phyloP scores from a whole-genome alignment of 345 rosid genomes.

The Lepidium africanum region DNA sequence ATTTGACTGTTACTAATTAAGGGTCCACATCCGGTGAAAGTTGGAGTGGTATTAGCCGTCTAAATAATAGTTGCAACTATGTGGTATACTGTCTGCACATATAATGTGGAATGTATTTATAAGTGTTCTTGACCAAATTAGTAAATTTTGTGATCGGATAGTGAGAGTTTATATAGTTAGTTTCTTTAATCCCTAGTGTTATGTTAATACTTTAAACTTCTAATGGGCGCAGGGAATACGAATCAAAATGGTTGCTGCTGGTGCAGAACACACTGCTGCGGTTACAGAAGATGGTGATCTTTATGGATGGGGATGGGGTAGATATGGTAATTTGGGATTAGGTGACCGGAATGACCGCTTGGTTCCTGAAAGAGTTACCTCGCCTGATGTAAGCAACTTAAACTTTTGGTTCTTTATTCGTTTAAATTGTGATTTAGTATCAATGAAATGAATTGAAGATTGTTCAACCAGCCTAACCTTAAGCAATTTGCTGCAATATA shows the following conservation, averaged over 20 bases:
- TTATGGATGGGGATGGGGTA: constrained; percentile 99
- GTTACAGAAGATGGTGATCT: constrained; percentile 87
- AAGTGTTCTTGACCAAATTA: neutral
- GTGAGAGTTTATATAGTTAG: constrained; percentile 15
- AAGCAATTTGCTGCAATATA: neutral
- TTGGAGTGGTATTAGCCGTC: neutral
- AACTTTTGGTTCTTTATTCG: neutral
- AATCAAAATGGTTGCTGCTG: constrained; percentile 89
- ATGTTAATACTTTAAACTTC: constrained; percentile 2
- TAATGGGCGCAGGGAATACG: constrained; percentile 51
- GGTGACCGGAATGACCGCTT: constrained; percentile 92
- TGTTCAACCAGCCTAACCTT: neutral
- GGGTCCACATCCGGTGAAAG: constrained; percentile 13
- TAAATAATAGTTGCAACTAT: neutral
- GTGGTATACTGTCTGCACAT: neutral
- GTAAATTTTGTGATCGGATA: neutral
- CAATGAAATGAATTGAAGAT: neutral
- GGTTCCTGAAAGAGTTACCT: constrained; percentile 73
- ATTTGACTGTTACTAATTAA: constrained; percentile 5
- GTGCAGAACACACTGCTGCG: constrained; percentile 97
- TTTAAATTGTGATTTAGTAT: neutral
- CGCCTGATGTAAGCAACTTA: constrained; percentile 46
- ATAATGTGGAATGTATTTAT: neutral
- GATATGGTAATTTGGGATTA: constrained; percentile 93
- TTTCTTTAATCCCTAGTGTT: neutral